phyloP scores from a whole-genome alignment of 2,329 filamentous ascomycete species.

The Colletotrichum truncatum region DNA sequence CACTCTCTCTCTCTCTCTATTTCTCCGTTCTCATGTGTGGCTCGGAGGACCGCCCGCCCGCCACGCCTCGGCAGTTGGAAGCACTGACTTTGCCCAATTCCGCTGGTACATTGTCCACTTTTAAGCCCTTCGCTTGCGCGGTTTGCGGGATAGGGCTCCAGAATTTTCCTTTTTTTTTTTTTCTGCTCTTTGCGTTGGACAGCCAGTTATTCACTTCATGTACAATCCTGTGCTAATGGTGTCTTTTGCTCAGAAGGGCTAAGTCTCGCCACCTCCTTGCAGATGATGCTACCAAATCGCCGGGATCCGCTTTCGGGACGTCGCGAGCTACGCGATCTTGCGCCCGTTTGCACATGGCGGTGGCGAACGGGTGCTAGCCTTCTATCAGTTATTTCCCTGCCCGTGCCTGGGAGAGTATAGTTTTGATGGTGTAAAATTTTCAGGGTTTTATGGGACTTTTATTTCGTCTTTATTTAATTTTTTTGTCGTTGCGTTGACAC shows the following conservation, averaged over 20 bases:
- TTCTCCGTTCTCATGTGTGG: neutral
- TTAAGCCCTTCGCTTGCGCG: neutral
- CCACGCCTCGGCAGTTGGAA: conserved; percentile 10
- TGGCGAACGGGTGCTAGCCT: neutral
- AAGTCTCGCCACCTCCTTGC: conserved; percentile 24
- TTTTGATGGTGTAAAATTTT: neutral
- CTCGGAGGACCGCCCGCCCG: neutral
- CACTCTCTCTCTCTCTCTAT: neutral
- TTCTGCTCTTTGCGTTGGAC: neutral
- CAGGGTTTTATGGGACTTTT: neutral
- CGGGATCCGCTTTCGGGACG: conserved; percentile 25
- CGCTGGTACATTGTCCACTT: neutral
- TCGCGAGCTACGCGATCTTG: conserved; percentile 20
- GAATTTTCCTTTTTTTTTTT: neutral
- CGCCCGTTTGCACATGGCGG: conserved; percentile 15
- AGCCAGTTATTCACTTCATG: too few species aligned
- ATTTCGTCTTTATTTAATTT: neutral
- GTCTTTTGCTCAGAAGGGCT: neutral
- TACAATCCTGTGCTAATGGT: neutral
- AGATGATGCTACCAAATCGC: conserved; percentile 16
- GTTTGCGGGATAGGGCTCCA: neutral
- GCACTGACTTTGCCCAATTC: neutral
- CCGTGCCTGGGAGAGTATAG: neutral
- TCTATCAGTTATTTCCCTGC: neutral
- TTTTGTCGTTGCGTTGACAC: neutral